Evolutionary conservation across 2,329 filamentous ascomycete species (phyloP).

Genomic region (Ilyonectria mors-panacis): DNA sequence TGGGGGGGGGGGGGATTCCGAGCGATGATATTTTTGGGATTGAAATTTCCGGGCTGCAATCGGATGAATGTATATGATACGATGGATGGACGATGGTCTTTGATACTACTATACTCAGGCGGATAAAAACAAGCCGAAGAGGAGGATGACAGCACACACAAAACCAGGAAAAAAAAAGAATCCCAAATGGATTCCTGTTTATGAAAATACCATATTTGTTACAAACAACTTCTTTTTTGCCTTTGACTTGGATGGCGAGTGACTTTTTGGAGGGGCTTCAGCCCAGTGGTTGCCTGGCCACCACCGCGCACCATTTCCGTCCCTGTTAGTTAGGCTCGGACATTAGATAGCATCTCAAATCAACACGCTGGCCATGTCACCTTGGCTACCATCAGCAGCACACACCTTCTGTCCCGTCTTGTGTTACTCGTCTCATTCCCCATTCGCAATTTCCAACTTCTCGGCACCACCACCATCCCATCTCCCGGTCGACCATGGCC

Average conservation of each 20-base stretch:
- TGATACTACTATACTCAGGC: constrained; percentile 22
- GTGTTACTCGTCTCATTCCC: neutral
- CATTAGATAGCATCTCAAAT: constrained; percentile 4
- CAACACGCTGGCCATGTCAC: constrained; percentile 12
- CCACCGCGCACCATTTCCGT: neutral
- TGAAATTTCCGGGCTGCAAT: neutral
- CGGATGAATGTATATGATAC: constrained; percentile 22
- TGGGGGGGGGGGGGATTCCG: neutral
- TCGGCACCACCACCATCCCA: constrained; percentile 1
- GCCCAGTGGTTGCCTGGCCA: constrained; percentile 27
- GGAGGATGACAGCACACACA: constrained; percentile 6
- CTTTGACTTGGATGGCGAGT: constrained; percentile 1
- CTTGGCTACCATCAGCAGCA: neutral
- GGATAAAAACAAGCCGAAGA: constrained; percentile 5
- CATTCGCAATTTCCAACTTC: neutral
- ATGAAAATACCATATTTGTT: neutral
- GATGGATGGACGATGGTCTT: constrained; percentile 7
- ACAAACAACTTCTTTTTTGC: constrained; percentile 4
- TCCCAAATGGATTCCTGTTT: neutral
- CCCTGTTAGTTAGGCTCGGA: neutral
- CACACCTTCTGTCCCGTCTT: neutral
- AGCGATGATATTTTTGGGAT: constrained; percentile 19
- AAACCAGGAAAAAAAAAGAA: constrained; percentile 12
- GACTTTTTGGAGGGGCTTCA: constrained; percentile 6
- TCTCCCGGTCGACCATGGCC: neutral